phyloP scores from a whole-genome alignment of 768 basidiomycete species.

The Clitopilus hobsonii region DNA sequence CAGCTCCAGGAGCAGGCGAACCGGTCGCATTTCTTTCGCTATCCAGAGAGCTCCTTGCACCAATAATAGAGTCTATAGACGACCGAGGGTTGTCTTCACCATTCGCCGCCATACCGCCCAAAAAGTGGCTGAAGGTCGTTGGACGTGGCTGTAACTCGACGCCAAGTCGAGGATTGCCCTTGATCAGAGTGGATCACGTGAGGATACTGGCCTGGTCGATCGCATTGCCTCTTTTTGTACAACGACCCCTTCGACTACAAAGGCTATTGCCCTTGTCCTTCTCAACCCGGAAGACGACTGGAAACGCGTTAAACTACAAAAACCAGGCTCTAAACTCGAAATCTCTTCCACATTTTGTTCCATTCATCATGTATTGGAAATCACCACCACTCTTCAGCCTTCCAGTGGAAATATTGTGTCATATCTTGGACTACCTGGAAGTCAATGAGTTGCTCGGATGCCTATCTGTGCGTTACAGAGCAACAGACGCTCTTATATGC shows the following conservation, averaged over 20 bases:
- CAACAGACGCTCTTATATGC: background rate
- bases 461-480: constrained; percentile 18
- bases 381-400: constrained; percentile 19
- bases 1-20: constrained; percentile 4
- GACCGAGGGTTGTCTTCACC: background rate
- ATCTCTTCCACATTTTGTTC: background rate
- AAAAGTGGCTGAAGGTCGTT: background rate
- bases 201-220: background rate
- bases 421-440: constrained; percentile 28
- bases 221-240: background rate
- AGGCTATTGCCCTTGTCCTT: background rate
- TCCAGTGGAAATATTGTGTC: constrained; percentile 35
- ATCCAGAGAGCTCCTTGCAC: constrained; percentile 30
- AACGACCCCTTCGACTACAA: background rate
- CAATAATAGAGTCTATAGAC: background rate
- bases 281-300: background rate
- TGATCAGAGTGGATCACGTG: background rate
- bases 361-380: constrained; percentile 2
- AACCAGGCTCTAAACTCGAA: background rate
- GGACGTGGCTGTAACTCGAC: background rate
- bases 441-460: constrained; percentile 30
- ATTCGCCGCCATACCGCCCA: background rate
- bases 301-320: background rate
- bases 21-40: constrained; percentile 34
- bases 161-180: background rate